Percentiles rank a stretch among this genome's conserved stretches.
These are phyloP conservation scores for Aureobasidium mangrovei DNA, from an alignment of 2,329 filamentous ascomycete genomes.

Conservation along the genomic window DNA sequence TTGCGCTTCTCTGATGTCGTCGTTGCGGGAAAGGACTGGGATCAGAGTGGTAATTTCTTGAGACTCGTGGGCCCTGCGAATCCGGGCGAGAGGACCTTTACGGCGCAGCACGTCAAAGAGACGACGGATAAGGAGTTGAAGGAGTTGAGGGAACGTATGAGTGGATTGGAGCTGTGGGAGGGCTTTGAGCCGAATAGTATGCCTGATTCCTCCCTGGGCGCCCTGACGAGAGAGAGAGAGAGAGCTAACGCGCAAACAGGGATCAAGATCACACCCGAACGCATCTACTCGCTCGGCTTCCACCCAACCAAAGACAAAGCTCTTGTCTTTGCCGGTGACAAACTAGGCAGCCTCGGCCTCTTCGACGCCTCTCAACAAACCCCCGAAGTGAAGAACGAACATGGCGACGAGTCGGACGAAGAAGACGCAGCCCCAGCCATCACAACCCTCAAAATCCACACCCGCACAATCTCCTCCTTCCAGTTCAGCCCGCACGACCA, in stretches of 20 bases:
- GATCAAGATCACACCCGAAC: conserved; percentile 82
- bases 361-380: conserved; percentile 75
- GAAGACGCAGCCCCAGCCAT: conserved; percentile 66
- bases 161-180: conserved; percentile 67
- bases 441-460: conserved; percentile 81
- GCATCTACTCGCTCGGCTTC: conserved; percentile 67
- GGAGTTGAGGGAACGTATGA: conserved; percentile 67
- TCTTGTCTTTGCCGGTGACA: conserved; percentile 87
- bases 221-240: background rate
- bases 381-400: conserved; percentile 33
- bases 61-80: conserved; percentile 62
- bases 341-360: conserved; percentile 80
- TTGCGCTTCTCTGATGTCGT: conserved; percentile 68
- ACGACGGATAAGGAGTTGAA: conserved; percentile 70
- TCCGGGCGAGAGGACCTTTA: conserved; percentile 78
- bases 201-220: background rate
- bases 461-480: conserved; percentile 79
- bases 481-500: conserved; percentile 64
- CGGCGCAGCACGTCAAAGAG: conserved; percentile 69
- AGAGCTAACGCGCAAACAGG: conserved; percentile 29
- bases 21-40: conserved; percentile 71
- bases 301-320: conserved; percentile 82
- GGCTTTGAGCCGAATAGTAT: conserved; percentile 63
- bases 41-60: conserved; percentile 57
- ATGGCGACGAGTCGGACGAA: conserved; percentile 56